Conservation (phyloP, 345 rosid genomes). For the Carallia brachiata region DNA sequence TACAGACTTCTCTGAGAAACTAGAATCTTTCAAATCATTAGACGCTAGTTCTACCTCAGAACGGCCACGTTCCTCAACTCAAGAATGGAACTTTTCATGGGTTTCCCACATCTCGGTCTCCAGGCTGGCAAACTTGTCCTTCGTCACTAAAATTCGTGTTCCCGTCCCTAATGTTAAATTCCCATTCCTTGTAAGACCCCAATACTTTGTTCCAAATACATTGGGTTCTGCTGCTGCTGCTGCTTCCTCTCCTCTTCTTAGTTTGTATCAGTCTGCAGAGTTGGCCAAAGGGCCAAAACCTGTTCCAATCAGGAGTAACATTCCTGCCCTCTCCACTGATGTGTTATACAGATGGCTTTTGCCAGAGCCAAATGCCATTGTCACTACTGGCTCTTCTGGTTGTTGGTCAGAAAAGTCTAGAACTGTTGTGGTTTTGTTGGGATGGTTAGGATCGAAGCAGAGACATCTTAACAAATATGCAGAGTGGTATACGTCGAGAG, state of each 20-base stretch:
- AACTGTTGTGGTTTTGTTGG: slow-evolving; percentile 88
- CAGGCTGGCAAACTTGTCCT: slow-evolving; percentile 61
- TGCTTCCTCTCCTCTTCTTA: slow-evolving; percentile 48
- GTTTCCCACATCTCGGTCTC: slow-evolving; percentile 52
- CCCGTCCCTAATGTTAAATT: slow-evolving; percentile 59
- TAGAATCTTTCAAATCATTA: slow-evolving; percentile 39
- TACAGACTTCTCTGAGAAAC: slow-evolving; percentile 57
- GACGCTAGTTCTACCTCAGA: slow-evolving; percentile 34
- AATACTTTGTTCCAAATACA: slow-evolving; percentile 21
- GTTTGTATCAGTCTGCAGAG: slow-evolving; percentile 64
- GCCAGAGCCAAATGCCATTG: slow-evolving; percentile 61
- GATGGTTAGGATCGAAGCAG: slow-evolving; percentile 99
- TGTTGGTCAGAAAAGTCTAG: slow-evolving; percentile 63
- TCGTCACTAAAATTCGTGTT: slow-evolving; percentile 46
- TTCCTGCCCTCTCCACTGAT: slow-evolving; percentile 47
- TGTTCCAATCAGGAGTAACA: slow-evolving; percentile 21
- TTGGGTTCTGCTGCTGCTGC: slow-evolving; percentile 34
- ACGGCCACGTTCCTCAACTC: slow-evolving; percentile 28
- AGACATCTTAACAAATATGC: slow-evolving; percentile 91
- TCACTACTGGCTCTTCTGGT: slow-evolving; percentile 48
- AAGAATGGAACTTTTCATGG: slow-evolving; percentile 49
- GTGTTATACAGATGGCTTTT: slow-evolving; percentile 87
- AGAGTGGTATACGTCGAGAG: slow-evolving; percentile 89
- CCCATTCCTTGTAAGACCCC: slow-evolving; percentile 30
- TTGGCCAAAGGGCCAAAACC: slow-evolving; percentile 68